phyloP scores from a whole-genome alignment of 768 basidiomycete species.

The Russula earlei region DNA sequence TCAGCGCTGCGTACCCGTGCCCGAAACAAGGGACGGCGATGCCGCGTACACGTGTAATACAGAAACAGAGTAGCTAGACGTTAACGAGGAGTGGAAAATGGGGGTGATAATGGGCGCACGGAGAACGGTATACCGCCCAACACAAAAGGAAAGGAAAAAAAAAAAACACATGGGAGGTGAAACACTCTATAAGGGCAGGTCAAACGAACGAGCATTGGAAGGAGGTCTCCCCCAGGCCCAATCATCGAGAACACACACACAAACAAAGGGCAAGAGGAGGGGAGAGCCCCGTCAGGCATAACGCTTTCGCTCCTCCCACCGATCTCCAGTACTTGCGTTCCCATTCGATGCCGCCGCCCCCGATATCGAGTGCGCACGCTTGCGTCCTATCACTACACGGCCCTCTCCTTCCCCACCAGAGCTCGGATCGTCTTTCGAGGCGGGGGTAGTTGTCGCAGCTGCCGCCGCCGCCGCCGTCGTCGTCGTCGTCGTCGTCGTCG shows the following conservation, averaged over 20 bases:
- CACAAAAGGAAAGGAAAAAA: too few species aligned
- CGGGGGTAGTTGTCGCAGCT: too few species aligned
- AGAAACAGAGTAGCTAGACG: too few species aligned
- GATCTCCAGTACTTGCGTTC: background rate
- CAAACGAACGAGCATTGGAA: too few species aligned
- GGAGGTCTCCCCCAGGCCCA: background rate
- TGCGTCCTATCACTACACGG: constrained; percentile 1
- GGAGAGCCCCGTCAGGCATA: background rate
- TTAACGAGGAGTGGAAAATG: too few species aligned
- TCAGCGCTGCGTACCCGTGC: too few species aligned
- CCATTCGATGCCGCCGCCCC: background rate
- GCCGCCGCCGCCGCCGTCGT: background rate
- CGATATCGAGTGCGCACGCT: constrained; percentile 9
- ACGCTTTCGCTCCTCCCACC: constrained; percentile 6
- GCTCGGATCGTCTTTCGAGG: background rate
- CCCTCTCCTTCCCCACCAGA: background rate
- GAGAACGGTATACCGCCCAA: too few species aligned
- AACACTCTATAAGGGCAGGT: too few species aligned
- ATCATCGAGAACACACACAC: background rate
- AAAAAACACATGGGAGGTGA: too few species aligned
- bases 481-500: background rate
- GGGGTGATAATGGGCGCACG: too few species aligned
- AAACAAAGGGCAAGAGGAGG: background rate
- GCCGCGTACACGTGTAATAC: too few species aligned
- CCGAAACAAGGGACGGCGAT: too few species aligned